Evolutionary conservation across 495 filamentous ascomycete genomes (phyloP), one percentile per base, ranked within the genome.

Genomic region (Chaetomidium leptoderma): DNA sequence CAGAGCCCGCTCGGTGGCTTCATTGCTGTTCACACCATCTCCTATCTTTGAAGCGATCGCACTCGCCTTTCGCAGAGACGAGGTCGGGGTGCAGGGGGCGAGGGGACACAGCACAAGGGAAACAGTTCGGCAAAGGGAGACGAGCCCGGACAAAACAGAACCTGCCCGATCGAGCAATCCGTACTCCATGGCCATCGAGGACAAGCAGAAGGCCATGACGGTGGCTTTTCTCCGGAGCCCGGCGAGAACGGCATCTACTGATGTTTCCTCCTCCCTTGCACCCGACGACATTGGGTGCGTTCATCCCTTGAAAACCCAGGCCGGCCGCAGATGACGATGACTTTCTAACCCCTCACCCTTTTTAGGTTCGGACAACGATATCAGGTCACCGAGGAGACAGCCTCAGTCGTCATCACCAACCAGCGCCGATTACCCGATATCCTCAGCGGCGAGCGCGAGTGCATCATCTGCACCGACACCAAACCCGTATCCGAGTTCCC

Each of bases 401-500:
- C 23, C 9, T 0, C 55, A 7, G 47, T 63, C 1, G 30, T 59
- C 13, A 42, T 69, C 36, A 64, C 65, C 21, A 57, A 62, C 32
- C 43, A 60, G 24, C 55, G 61, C 13, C 23, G 37, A 9, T 52
- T 53, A n/a, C 29, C 48, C 5, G 58, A 59, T 3, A 14, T 59
- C 35, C 26, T 44, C 21, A 57, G 23, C 26, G 43, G 52, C 19
- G 30, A 61, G 21, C 53, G 54, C 13, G 57, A 67, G 21, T 75
- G 73, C 55, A 49, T 61, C 17, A 58, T 66, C 16, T 75, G 73
- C 49, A 50, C 64, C 17, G 68, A 74, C 13, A 55, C 29, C 14
- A 71, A 72, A 36, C 36, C 39, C 11, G 19, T 46, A 0, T 11
- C 33, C 30, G 44, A 52, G 6, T 75, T 73, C 42, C 66, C 59